These are phyloP conservation scores for Linum trigynum DNA, from an alignment of 345 rosid species.

Conservation along the genomic window DNA sequence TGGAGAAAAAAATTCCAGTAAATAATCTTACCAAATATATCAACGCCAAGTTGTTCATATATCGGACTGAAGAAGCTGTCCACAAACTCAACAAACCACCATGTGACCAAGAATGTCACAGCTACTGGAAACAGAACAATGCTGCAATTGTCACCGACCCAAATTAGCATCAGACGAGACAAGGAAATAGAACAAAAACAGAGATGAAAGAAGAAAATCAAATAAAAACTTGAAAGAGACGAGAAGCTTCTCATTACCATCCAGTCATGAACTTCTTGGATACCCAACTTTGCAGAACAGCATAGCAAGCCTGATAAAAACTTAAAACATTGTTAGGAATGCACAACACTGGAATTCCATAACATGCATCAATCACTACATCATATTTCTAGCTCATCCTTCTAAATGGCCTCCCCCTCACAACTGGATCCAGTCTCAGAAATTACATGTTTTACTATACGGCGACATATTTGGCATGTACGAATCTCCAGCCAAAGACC, in stretches of 20 bases:
- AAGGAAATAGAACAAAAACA: background rate
- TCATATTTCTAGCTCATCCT: background rate
- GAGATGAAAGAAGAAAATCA: background rate
- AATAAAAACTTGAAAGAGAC: background rate
- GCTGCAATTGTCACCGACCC: slow-evolving; percentile 39
- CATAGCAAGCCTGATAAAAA: slow-evolving; percentile 58
- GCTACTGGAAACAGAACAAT: slow-evolving; percentile 85
- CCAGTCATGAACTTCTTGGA: slow-evolving; percentile 93
- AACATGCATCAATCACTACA: background rate
- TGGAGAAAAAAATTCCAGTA: background rate
- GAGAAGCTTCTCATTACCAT: slow-evolving; percentile 35
- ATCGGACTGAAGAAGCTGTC: slow-evolving; percentile 85
- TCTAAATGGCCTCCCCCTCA: too few species aligned
- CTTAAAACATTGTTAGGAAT: slow-evolving; percentile 3
- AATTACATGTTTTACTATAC: too few species aligned
- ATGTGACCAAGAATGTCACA: slow-evolving; percentile 67
- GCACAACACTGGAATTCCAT: background rate
- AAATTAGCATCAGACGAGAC: background rate
- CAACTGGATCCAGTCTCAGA: too few species aligned
- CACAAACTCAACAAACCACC: slow-evolving; percentile 81
- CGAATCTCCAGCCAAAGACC: too few species aligned
- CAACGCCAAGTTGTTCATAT: slow-evolving; percentile 61
- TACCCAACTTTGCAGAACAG: slow-evolving; percentile 80
- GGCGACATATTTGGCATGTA: too few species aligned
- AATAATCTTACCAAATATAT: slow-evolving; percentile 60